These are phyloP conservation scores for Podosphaera fusca DNA, from an alignment of 2,329 filamentous ascomycete species.

Conservation along the genomic window DNA sequence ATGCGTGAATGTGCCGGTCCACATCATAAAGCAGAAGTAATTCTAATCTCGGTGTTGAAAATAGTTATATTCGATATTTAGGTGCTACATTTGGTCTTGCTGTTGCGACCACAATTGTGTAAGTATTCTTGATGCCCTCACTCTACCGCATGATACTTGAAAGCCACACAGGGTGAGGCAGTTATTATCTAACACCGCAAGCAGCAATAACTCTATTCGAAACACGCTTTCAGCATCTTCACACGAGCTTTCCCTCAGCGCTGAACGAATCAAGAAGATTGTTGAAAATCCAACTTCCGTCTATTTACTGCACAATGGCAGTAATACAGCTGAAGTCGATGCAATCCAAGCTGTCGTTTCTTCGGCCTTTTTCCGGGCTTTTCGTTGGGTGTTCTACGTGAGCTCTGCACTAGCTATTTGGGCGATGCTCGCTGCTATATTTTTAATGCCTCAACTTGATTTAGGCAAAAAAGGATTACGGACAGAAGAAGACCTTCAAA, in stretches of 20 bases:
- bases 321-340: neutral
- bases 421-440: neutral
- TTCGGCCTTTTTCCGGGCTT: neutral
- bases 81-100: neutral
- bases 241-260: neutral
- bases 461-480: neutral
- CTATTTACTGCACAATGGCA: neutral
- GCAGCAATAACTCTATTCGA: neutral
- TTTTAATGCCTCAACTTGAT: neutral
- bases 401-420: neutral
- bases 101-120: neutral
- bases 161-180: neutral
- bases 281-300: neutral
- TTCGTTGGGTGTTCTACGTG: neutral
- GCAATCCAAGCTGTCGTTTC: neutral
- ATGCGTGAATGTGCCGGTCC: no score
- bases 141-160: neutral
- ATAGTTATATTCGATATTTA: neutral
- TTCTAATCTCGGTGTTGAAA: neutral
- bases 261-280: neutral
- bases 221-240: neutral
- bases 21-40: no score
- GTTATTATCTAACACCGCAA: neutral
- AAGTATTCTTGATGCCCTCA: neutral
- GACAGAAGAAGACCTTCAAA: neutral